Conservation (phyloP, 192 early-diverging fungal genomes). For the Phlyctochytrium arcticum region DNA sequence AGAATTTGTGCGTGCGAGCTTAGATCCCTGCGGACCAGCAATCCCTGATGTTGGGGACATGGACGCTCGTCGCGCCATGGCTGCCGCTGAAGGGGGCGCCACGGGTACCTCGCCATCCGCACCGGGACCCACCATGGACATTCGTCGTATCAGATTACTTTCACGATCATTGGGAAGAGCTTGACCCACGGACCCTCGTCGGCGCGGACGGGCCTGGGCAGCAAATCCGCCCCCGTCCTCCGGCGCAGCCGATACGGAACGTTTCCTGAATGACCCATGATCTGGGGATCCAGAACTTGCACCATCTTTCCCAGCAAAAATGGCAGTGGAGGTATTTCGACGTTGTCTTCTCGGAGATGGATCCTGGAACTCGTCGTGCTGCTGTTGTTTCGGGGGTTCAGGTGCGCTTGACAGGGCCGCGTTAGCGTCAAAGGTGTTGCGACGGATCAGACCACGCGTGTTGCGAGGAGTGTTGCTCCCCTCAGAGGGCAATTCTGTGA, state of each 20-base stretch:
- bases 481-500: conserved; percentile 5
- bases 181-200: background rate
- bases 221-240: background rate
- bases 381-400: background rate
- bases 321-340: background rate
- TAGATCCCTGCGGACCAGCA: too few relatives aligned
- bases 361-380: background rate
- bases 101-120: background rate
- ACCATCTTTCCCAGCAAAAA: background rate
- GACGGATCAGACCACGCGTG: too few relatives aligned
- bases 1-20: conserved; percentile 10
- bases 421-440: too few relatives aligned
- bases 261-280: background rate
- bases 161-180: conserved; percentile 11
- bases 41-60: background rate
- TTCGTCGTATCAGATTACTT: conserved; percentile 27
- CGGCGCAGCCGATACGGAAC: conserved; percentile 13
- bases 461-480: background rate
- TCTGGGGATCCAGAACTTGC: background rate
- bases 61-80: background rate
- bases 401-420: background rate
- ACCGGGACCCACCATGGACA: conserved; percentile 44
- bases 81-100: background rate
- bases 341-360: background rate
- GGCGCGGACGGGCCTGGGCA: background rate